These are phyloP conservation scores for Fusarium clavum DNA, from an alignment of 2,329 filamentous ascomycete species.

Conservation along the genomic window DNA sequence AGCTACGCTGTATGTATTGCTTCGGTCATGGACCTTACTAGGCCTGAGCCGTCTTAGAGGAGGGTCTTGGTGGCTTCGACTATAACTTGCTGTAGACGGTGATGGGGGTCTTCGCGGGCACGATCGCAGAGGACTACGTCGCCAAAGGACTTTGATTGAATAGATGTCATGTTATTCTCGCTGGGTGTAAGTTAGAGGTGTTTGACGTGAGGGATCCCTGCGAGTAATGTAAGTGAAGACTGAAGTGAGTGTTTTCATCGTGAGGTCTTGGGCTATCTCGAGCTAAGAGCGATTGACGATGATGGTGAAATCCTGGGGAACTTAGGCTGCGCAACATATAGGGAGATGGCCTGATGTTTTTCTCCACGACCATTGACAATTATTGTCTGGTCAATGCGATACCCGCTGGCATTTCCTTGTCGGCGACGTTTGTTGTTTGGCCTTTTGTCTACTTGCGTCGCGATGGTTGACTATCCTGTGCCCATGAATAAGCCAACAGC, in stretches of 20 bases:
- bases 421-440: background rate
- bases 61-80: conserved; percentile 27
- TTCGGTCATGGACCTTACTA: conserved; percentile 18
- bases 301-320: background rate
- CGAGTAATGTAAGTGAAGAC: conserved; percentile 1
- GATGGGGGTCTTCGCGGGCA: conserved; percentile 8
- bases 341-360: too few relatives aligned
- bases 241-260: background rate
- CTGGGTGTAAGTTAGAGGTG: fast-evolving
- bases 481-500: background rate
- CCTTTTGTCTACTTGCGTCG: background rate
- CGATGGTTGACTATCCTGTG: background rate
- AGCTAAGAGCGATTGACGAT: background rate
- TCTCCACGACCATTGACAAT: too few relatives aligned
- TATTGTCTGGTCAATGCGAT: fast-evolving
- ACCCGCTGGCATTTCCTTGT: fast-evolving
- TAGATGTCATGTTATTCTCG: background rate
- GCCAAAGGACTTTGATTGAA: conserved; percentile 1
- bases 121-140: conserved; percentile 9
- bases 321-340: background rate
- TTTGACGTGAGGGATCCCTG: background rate
- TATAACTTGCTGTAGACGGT: conserved; percentile 18
- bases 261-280: fast-evolving
- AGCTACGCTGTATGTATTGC: background rate
- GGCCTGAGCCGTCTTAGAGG: conserved; percentile 18